phyloP scores from a whole-genome alignment of 331 rosid genomes.

The Malus hybrid region DNA sequence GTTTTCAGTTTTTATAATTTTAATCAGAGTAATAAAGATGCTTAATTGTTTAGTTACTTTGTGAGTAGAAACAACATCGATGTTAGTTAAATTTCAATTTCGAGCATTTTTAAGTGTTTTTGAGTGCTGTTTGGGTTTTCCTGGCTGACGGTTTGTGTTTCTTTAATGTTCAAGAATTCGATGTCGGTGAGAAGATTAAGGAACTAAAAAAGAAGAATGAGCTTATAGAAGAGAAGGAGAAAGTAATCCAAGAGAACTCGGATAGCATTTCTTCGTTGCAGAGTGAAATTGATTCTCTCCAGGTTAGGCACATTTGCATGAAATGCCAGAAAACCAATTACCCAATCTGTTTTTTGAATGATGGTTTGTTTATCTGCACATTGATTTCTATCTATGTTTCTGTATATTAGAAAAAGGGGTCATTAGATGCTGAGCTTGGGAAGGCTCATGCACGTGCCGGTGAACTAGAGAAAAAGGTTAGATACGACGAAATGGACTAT shows the following conservation, averaged over 20 bases:
- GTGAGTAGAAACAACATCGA: neutral
- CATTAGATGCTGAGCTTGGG: slow-evolving; percentile 49
- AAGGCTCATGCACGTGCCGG: slow-evolving; percentile 84
- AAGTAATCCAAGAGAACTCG: slow-evolving; percentile 39
- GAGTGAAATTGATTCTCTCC: slow-evolving; percentile 63
- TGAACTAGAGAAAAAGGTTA: slow-evolving; percentile 83
- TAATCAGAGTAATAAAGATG: neutral
- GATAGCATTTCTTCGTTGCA: slow-evolving; percentile 45
- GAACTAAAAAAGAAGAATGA: slow-evolving; percentile 57
- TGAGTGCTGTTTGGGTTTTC: neutral
- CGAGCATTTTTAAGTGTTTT: neutral
- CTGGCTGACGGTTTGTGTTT: slow-evolving; percentile 21
- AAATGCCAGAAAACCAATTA: neutral
- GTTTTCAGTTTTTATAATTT: neutral
- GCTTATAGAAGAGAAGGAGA: slow-evolving; percentile 48
- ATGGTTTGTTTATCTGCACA: neutral
- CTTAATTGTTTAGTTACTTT: neutral
- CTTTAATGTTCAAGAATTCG: slow-evolving; percentile 40
- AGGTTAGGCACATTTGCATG: slow-evolving; percentile 42
- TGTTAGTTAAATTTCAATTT: too few relatives aligned
- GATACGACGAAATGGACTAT: slow-evolving; percentile 7
- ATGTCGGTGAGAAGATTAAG: slow-evolving; percentile 39
- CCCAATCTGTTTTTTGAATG: neutral
- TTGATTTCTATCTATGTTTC: neutral
- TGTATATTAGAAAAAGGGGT: slow-evolving; percentile 53